Evolutionary conservation across 768 basidiomycete species (phyloP).

Genomic region (Boletus bicolor): DNA sequence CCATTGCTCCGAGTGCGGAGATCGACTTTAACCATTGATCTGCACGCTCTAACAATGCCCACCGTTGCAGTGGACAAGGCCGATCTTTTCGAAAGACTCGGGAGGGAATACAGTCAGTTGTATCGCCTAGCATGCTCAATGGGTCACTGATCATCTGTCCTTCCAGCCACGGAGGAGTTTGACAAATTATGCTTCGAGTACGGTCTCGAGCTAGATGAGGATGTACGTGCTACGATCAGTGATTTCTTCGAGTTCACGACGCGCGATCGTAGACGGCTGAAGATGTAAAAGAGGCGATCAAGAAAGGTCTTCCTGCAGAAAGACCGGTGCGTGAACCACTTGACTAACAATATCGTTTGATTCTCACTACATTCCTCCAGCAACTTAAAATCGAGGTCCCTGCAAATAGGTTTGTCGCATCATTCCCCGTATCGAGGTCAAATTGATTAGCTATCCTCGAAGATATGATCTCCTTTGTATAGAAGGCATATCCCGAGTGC

Average conservation of each 20-base stretch:
- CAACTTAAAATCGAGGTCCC: slow-evolving; percentile 99
- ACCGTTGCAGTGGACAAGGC: slow-evolving; percentile 95
- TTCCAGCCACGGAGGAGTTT: slow-evolving; percentile 86
- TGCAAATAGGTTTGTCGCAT: slow-evolving; percentile 74
- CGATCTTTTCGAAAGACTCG: slow-evolving; percentile 87
- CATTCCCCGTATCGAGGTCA: background rate
- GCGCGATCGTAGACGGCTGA: slow-evolving; percentile 69
- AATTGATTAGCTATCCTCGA: slow-evolving; percentile 8
- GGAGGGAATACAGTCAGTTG: slow-evolving; percentile 70
- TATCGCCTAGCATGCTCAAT: background rate
- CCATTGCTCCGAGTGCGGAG: background rate
- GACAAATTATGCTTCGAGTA: slow-evolving; percentile 96
- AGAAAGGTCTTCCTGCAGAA: slow-evolving; percentile 81
- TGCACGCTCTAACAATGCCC: slow-evolving; percentile 57
- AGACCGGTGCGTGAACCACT: slow-evolving; percentile 57
- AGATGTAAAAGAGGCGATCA: slow-evolving; percentile 77
- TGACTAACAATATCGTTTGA: background rate
- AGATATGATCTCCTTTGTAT: slow-evolving; percentile 98
- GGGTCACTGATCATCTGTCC: slow-evolving; percentile 10
- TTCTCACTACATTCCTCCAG: slow-evolving; percentile 37
- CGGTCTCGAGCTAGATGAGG: slow-evolving; percentile 96
- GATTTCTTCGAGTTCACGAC: background rate
- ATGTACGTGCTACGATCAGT: slow-evolving; percentile 53
- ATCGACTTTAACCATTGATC: background rate
- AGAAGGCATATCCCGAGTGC: slow-evolving; percentile 88